A percentile compares a stretch with the other conserved stretches of the same genome.
These are phyloP conservation scores for Neonectria hederae DNA, from an alignment of 2,329 filamentous ascomycete species.

Conservation along the genomic window DNA sequence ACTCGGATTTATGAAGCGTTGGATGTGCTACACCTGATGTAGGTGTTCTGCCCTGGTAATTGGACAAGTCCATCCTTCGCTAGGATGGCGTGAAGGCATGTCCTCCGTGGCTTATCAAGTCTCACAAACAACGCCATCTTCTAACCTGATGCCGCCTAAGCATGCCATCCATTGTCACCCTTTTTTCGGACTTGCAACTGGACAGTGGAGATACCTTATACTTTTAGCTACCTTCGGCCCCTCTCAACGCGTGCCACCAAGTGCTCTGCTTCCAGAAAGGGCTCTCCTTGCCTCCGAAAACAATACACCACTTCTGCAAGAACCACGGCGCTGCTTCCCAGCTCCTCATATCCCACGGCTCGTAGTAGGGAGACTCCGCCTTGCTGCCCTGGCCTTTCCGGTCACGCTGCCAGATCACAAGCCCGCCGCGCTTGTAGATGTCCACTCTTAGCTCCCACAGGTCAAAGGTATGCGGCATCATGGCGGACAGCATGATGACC, in stretches of 20 bases:
- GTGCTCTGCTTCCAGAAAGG: conserved; percentile 34
- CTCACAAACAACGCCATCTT: too few relatives aligned
- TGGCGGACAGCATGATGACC: conserved; percentile 39
- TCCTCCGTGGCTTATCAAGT: too few relatives aligned
- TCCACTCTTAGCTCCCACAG: conserved; percentile 41
- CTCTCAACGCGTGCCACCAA: conserved; percentile 34
- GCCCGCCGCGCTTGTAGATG: conserved; percentile 34
- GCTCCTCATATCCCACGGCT: conserved; percentile 42
- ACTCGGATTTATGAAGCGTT: background rate
- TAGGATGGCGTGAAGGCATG: too few relatives aligned
- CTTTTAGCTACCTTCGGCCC: background rate
- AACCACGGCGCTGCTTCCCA: conserved; percentile 46
- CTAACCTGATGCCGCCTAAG: too few relatives aligned
- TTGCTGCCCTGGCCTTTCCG: background rate
- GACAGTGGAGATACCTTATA: background rate
- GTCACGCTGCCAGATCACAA: conserved; percentile 30
- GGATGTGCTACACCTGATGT: too few relatives aligned
- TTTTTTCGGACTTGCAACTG: background rate
- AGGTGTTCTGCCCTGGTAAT: too few relatives aligned
- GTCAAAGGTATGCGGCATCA: conserved; percentile 34
- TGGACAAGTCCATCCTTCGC: too few relatives aligned
- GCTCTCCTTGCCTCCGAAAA: conserved; percentile 32
- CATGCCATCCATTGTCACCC: background rate
- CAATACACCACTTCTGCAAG: conserved; percentile 39
- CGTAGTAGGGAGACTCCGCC: conserved; percentile 13